These are phyloP conservation scores for Tylopilus subfusipes DNA, from an alignment of 768 basidiomycete genomes.

Conservation along the genomic window DNA sequence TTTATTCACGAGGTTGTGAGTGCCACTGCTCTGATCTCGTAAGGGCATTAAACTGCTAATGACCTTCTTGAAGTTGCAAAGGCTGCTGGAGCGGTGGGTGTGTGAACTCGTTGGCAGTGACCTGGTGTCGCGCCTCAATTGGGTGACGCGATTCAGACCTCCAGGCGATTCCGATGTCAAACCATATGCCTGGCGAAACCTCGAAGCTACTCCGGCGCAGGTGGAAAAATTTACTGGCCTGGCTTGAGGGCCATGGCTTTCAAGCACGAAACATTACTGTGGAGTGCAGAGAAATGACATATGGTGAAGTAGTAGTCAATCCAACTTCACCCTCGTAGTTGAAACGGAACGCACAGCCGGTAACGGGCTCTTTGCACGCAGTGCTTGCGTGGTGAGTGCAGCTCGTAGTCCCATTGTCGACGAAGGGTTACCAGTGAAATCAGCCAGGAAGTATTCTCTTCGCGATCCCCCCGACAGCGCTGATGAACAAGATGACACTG, in stretches of 20 bases:
- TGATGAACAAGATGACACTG: constrained; percentile 75
- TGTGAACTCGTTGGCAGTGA: no score
- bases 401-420: background rate
- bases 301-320: constrained; percentile 41
- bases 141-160: background rate
- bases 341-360: constrained; percentile 42
- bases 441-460: constrained; percentile 60
- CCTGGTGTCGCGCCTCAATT: no score
- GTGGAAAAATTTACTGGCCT: constrained; percentile 50
- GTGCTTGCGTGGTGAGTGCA: constrained; percentile 40
- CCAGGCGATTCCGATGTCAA: background rate
- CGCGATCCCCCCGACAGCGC: constrained; percentile 60
- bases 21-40: no score
- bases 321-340: background rate
- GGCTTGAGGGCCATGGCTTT: constrained; percentile 52
- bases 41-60: no score
- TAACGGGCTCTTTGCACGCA: constrained; percentile 61
- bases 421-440: constrained; percentile 10
- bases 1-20: no score
- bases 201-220: constrained; percentile 10
- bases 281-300: constrained; percentile 45
- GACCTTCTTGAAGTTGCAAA: no score
- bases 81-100: no score
- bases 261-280: constrained; percentile 43
- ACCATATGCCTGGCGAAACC: constrained; percentile 2